Evolutionary conservation across 768 basidiomycete genomes (phyloP), one percentile per base, ranked within the genome.

Genomic region (Thelephora ganbajun): DNA sequence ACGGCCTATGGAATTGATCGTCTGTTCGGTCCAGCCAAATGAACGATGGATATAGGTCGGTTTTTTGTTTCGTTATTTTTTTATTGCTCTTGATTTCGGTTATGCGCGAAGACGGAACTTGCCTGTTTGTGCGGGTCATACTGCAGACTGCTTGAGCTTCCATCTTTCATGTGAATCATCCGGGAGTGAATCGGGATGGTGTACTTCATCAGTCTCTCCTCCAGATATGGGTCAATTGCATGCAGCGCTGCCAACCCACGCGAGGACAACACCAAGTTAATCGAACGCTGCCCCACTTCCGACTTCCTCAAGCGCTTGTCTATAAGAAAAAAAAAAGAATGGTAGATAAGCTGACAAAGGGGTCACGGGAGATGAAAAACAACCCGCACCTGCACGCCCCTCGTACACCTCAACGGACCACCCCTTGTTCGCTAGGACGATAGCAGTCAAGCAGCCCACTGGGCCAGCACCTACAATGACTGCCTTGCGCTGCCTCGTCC

Each of bases 211-310:
- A 93, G 83, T 51, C 79, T 71, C 47, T 77, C 70, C 20, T 84
- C 77, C 53, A 78, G 67, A 34, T 69, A 73, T 36, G 78, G 69
- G 66, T 93, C 85, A 53, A 99, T 75, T 47, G 80, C 77, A 56
- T 81, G 72, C 42, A 98, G 69, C 39, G 93, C 94, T 57, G 83
- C 79, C 48, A 98, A 82, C 53, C 93, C 94, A 39, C 94, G 80
- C 49, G 90, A 80, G 16, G 93, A 97, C 50, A 98, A 89, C 22
- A 92, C 93, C 47, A 98, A 72, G 67, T 98, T 98, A 65, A 98
- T 96, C 48, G 92, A 96, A 49, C 94, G 78, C 59, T 87, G 84
- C 58, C 79, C 76, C 23, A 73, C 65, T 47, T 67, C 70, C 41
- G 71, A 70, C 61, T 76, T 81, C 44, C 80, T 73, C 45, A 84